Evolutionary conservation across 768 basidiomycete genomes (phyloP).

Genomic region (Lentinula raphanica): DNA sequence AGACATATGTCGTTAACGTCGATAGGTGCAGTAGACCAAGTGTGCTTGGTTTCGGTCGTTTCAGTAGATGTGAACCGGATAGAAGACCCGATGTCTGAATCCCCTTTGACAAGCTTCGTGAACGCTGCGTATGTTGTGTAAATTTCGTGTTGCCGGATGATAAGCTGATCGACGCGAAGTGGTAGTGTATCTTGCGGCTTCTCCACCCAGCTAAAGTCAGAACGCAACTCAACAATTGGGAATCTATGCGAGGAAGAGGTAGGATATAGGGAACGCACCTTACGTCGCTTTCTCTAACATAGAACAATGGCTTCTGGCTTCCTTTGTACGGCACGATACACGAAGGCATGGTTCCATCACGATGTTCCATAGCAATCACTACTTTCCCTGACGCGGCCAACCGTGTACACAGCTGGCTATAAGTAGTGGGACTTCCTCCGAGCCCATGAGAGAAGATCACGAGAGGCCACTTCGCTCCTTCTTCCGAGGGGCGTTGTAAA

Average conservation of each 20-base stretch:
- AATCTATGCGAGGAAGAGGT: not conserved
- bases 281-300: constrained; percentile 54
- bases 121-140: constrained; percentile 61
- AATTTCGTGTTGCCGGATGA: constrained; percentile 64
- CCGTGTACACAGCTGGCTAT: constrained; percentile 69
- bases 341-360: constrained; percentile 70
- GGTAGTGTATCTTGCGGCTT: constrained; percentile 25
- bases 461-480: constrained; percentile 57
- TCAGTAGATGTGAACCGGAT: not conserved
- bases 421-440: constrained; percentile 65
- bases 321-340: constrained; percentile 32
- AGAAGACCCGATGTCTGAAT: not conserved
- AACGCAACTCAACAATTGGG: not conserved
- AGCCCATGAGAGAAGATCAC: constrained; percentile 85
- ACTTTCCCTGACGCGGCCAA: constrained; percentile 77
- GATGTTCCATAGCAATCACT: constrained; percentile 78
- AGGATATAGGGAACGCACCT: constrained; percentile 42
- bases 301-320: constrained; percentile 31
- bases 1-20: constrained; percentile 32
- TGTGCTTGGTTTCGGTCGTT: not conserved
- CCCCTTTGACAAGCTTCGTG: constrained; percentile 36
- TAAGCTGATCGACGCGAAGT: constrained; percentile 66
- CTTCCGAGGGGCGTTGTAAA: constrained; percentile 35
- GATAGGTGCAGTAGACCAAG: constrained; percentile 19
- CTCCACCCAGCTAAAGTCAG: constrained; percentile 22